Evolutionary conservation across 2,329 filamentous ascomycete genomes (phyloP).

Genomic region (Clonostachys rosea): DNA sequence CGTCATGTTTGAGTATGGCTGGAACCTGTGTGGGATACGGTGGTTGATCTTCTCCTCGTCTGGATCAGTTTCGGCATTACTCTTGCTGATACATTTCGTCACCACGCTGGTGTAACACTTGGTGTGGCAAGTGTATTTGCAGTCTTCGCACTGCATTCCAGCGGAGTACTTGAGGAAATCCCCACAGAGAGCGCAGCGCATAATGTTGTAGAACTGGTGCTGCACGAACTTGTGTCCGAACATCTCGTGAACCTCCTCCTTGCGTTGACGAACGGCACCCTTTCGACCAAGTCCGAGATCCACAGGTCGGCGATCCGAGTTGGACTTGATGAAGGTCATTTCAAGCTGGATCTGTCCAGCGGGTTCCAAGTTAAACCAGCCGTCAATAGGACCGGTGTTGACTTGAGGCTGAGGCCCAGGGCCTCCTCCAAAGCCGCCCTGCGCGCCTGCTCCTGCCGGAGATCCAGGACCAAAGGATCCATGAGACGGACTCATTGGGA

Average conservation of each 20-base stretch:
- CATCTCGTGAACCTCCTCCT: constrained; percentile 97
- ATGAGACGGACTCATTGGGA: constrained; percentile 49
- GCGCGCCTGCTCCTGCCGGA: constrained; percentile 28
- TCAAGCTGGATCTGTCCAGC: constrained; percentile 88
- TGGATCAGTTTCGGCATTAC: constrained; percentile 95
- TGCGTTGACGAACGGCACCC: constrained; percentile 93
- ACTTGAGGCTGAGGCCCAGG: constrained; percentile 41
- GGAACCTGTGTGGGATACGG: constrained; percentile 94
- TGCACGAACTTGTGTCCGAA: constrained; percentile 99
- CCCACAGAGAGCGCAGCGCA: constrained; percentile 96
- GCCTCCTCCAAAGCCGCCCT: constrained; percentile 23
- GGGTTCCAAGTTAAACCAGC: constrained; percentile 96
- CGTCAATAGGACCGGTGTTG: constrained; percentile 67
- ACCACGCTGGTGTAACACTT: constrained; percentile 97
- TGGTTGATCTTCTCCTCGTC: constrained; percentile 99
- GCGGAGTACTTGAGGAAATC: constrained; percentile 98
- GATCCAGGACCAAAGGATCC: constrained; percentile 32
- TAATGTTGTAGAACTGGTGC: constrained; percentile 99
- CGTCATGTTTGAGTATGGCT: constrained; percentile 94
- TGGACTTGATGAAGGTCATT: constrained; percentile 88
- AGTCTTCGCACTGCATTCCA: constrained; percentile 98
- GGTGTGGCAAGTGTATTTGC: constrained; percentile 98
- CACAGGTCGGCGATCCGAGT: constrained; percentile 74
- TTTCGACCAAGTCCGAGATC: constrained; percentile 91
- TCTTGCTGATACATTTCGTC: constrained; percentile 99